These are phyloP conservation scores for Inga leiocalycina DNA, from an alignment of 306 rosid genomes.

Conservation along the genomic window DNA sequence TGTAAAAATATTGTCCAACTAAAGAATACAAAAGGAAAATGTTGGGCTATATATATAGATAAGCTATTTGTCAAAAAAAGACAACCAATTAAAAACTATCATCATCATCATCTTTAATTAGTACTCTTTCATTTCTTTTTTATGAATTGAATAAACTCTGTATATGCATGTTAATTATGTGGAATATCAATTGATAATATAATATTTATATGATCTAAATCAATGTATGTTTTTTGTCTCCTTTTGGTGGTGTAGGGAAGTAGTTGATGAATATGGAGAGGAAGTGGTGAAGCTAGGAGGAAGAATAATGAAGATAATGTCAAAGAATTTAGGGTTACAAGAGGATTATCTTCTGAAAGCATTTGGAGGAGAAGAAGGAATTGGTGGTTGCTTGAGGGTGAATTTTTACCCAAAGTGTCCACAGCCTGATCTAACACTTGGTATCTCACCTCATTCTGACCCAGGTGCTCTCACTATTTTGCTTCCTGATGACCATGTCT, in stretches of 20 bases:
- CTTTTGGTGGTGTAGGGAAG: slow-evolving; percentile 20
- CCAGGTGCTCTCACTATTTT: slow-evolving; percentile 88
- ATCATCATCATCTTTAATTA: neutral
- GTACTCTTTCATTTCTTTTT: neutral
- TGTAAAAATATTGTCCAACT: neutral
- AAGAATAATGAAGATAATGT: slow-evolving; percentile 51
- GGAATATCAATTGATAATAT: neutral
- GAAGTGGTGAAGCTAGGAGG: slow-evolving; percentile 63
- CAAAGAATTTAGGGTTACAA: slow-evolving; percentile 58
- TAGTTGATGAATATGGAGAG: slow-evolving; percentile 61
- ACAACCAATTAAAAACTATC: neutral
- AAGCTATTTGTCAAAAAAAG: neutral
- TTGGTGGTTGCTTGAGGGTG: slow-evolving; percentile 76
- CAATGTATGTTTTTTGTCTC: neutral
- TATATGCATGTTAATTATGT: neutral
- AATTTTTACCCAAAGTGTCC: slow-evolving; percentile 87
- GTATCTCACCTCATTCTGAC: slow-evolving; percentile 84
- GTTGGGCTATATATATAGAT: neutral
- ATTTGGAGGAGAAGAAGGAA: slow-evolving; percentile 65
- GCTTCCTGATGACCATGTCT: slow-evolving; percentile 70
- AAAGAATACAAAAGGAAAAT: neutral
- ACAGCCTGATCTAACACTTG: slow-evolving; percentile 84
- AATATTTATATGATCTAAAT: neutral
- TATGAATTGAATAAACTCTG: neutral
- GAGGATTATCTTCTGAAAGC: slow-evolving; percentile 61